Percentiles rank a stretch among this genome's conserved stretches.
phyloP scores from a whole-genome alignment of 192 early-diverging fungal species.

The Phycomyces nitens region DNA sequence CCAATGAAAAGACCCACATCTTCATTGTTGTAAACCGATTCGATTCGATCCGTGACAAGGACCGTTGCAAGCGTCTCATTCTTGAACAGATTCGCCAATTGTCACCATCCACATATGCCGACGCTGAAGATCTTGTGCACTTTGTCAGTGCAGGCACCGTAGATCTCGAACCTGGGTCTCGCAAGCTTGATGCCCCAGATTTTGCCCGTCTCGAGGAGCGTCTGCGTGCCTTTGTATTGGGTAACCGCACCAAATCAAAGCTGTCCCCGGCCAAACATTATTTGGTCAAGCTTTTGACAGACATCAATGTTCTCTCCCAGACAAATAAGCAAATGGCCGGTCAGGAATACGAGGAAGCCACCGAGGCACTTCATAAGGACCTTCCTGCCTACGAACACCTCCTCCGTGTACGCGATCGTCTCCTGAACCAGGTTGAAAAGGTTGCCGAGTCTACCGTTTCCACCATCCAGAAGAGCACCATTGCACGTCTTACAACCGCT shows the following conservation, averaged over 20 bases:
- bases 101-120: constrained; percentile 87
- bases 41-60: constrained; percentile 91
- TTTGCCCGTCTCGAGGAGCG: constrained; percentile 83
- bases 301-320: constrained; percentile 70
- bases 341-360: constrained; percentile 59
- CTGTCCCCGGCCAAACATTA: constrained; percentile 92
- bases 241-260: constrained; percentile 93
- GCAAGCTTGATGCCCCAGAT: constrained; percentile 43
- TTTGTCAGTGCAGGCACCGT: constrained; percentile 81
- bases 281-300: constrained; percentile 78
- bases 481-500: constrained; percentile 40
- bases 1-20: constrained; percentile 98
- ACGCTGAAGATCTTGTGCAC: constrained; percentile 91
- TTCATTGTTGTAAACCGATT: constrained; percentile 99
- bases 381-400: constrained; percentile 76
- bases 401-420: constrained; percentile 64
- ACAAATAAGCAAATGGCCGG: constrained; percentile 65
- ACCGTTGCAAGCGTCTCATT: constrained; percentile 90
- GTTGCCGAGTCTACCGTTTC: constrained; percentile 57
- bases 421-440: constrained; percentile 61
- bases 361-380: constrained; percentile 55
- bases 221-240: constrained; percentile 88
- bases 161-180: constrained; percentile 27
- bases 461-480: constrained; percentile 46
- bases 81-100: constrained; percentile 96